Conservation (phyloP, 768 basidiomycete species). For the Brasilioporus rufonigricans region DNA sequence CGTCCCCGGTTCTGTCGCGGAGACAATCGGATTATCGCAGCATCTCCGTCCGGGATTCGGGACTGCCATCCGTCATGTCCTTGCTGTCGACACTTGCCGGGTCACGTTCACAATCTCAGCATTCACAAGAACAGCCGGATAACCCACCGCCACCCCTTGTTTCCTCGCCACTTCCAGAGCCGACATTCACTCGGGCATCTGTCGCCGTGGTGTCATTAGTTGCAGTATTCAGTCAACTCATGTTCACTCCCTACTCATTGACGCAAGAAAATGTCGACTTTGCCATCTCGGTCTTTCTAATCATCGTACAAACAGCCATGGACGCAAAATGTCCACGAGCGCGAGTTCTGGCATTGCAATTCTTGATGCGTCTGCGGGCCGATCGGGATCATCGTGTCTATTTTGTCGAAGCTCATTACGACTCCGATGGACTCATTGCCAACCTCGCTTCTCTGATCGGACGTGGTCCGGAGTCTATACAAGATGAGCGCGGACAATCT, state of each 20-base stretch:
- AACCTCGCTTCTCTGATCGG: slow-evolving; percentile 65
- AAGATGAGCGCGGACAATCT: slow-evolving; percentile 26
- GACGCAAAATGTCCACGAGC: slow-evolving; percentile 54
- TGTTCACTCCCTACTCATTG: slow-evolving; percentile 64
- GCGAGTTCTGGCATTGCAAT: slow-evolving; percentile 74
- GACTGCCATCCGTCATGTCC: slow-evolving; percentile 61
- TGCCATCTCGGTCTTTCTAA: slow-evolving; percentile 51
- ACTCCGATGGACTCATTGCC: slow-evolving; percentile 54
- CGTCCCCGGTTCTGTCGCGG: slow-evolving; percentile 56
- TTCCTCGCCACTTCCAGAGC: slow-evolving; percentile 25
- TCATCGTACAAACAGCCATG: slow-evolving; percentile 47
- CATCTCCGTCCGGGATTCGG: slow-evolving; percentile 42
- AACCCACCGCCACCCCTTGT: slow-evolving; percentile 29
- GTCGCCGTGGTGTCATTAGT: slow-evolving; percentile 64
- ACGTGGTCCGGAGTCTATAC: slow-evolving; percentile 37
- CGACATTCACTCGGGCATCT: slow-evolving; percentile 45
- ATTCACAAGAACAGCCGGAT: slow-evolving; percentile 40
- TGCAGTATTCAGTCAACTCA: slow-evolving; percentile 64
- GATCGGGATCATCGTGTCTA: slow-evolving; percentile 89
- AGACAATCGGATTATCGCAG: slow-evolving; percentile 54
- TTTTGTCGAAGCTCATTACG: slow-evolving; percentile 52
- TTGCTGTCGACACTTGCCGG: slow-evolving; percentile 61
- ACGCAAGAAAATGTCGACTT: slow-evolving; percentile 45
- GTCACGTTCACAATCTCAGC: slow-evolving; percentile 59
- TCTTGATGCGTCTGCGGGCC: slow-evolving; percentile 83